A percentile compares a stretch with the other conserved stretches of the same genome.
Conservation (phyloP, 805 yeast species). For the Saturnispora hagleri region DNA sequence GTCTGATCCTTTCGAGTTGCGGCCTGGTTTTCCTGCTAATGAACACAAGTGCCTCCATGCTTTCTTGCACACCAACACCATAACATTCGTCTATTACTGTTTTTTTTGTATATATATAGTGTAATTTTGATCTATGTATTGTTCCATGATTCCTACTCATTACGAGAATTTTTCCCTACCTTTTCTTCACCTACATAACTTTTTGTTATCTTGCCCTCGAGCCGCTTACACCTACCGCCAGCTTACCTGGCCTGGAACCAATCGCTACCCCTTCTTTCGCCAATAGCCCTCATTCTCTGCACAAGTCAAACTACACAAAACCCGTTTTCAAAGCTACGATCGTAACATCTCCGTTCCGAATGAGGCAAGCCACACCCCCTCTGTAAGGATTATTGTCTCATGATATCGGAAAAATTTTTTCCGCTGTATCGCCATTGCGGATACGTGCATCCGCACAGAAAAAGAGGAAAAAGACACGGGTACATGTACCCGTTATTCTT, state of each 20-base stretch:
- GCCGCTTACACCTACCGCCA: neutral
- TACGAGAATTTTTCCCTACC: too few species aligned
- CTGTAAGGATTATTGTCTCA: neutral
- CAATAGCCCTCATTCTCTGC: neutral
- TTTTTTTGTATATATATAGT: neutral
- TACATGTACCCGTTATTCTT: neutral
- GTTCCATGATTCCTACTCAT: too few species aligned
- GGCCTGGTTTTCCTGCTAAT: neutral
- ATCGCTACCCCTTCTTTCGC: neutral
- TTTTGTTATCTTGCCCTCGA: too few species aligned
- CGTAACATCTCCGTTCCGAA: neutral
- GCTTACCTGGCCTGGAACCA: neutral
- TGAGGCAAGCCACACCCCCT: neutral
- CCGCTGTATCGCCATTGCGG: neutral
- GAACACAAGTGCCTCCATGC: neutral
- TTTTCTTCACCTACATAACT: too few species aligned
- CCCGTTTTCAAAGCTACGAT: neutral
- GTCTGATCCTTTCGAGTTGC: neutral
- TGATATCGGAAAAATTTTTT: neutral
- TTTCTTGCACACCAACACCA: neutral
- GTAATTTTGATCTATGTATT: too few species aligned
- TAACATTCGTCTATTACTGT: neutral
- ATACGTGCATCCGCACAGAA: neutral
- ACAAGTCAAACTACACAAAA: neutral
- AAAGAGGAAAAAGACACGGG: neutral